Base-by-base conservation (phyloP, 2,329 filamentous ascomycete species). In the Fusarium globosum region DNA sequence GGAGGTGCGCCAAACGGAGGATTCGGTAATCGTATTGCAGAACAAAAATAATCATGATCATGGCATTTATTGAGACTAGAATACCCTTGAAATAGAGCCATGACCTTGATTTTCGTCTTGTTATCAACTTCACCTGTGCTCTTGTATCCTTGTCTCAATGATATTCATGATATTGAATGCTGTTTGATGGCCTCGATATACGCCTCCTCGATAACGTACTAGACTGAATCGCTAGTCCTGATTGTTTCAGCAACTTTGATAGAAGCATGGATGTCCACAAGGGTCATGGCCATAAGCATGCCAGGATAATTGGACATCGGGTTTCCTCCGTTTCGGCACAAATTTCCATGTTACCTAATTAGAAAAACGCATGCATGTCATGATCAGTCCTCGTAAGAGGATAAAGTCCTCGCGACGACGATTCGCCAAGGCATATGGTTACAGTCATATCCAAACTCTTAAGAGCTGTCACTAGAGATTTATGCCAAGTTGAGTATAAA, bases 151-250 rank as follows among this genome's bases (percentile, higher is more conserved):
- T 36, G 28, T 48, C 21, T 20, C 26, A 16, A n/a, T 18, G 13
- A 33, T 36, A 23, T 36, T 36, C 23, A 55, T 28, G 36, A 18
- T 33, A 61, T 56, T 23, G 28, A 56, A 38, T 41, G 38, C 35
- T 65, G 30, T 33, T 30, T 36, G 20, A 53, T 58, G 56, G 21
- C 60, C 70, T 73, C 66, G 70, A 67, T 63, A 71, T 61, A 26
- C 48, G 35, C 60, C 51, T 61, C 55, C 71, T 73, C 71, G 71
- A 64, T 74, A 73, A 68, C 21, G 63, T 73, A 73, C 71, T 74
- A 73, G 61, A 63, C 70, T 56, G 28, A 43, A 43, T 72, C 48
- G 26, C 61, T 72, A 72, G 69, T 51, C 69, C 48, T 59, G 15
- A 67, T 52, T 35, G 53, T 57, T 61, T 58, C 16, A 63, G 36